phyloP scores from a whole-genome alignment of 441 rosid genomes.

The Aleurites moluccanus region DNA sequence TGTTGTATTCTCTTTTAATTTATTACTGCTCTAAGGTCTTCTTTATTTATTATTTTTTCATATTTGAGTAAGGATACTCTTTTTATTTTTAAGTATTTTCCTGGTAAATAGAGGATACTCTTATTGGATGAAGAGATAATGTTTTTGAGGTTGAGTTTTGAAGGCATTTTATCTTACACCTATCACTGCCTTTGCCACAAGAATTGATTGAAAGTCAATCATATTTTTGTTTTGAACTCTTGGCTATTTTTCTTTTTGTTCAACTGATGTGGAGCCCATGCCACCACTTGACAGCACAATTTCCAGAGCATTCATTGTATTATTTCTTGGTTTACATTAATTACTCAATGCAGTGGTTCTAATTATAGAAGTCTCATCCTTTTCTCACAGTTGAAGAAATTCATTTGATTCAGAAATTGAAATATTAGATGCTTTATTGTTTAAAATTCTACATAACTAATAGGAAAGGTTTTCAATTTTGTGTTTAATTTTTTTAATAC shows the following conservation, averaged over 20 bases:
- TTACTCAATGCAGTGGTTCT: background rate
- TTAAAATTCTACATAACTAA: background rate
- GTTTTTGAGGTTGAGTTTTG: slow-evolving; percentile 40
- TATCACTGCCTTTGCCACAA: slow-evolving; percentile 4
- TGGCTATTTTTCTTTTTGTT: background rate
- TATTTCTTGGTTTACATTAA: background rate
- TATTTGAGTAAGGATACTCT: background rate
- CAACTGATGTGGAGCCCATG: slow-evolving; percentile 20
- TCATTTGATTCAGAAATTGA: slow-evolving; percentile 7
- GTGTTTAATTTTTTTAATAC: background rate
- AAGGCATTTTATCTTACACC: slow-evolving; percentile 6
- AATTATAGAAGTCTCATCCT: background rate
- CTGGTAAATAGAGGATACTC: background rate
- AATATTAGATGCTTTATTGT: background rate
- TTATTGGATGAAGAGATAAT: slow-evolving; percentile 27
- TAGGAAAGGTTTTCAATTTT: background rate
- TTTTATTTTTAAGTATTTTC: background rate
- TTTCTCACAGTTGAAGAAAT: background rate
- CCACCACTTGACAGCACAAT: slow-evolving; percentile 9
- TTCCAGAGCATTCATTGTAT: background rate
- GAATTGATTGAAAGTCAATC: slow-evolving; percentile 7
- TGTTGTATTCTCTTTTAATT: background rate
- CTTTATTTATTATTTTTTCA: background rate
- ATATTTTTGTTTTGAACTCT: slow-evolving; percentile 6
- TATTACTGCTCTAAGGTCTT: background rate